A percentile compares a stretch with the other conserved stretches of the same genome.
Evolutionary conservation across 345 rosid genomes (phyloP).

Genomic region (Salix arbutifolia): DNA sequence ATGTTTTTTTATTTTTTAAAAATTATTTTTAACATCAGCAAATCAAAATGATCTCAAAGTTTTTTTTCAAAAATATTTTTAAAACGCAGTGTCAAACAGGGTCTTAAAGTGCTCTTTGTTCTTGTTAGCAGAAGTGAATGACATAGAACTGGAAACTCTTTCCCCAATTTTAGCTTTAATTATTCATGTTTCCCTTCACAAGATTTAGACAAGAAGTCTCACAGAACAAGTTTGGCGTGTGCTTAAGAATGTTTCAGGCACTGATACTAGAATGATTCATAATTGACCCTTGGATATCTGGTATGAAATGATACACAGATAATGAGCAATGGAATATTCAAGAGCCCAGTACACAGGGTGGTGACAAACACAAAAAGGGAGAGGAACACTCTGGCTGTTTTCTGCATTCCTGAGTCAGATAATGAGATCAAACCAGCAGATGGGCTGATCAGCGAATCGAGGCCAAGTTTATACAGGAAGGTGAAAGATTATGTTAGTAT

Average conservation of each 20-base stretch:
- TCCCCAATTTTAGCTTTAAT: neutral
- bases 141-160: neutral
- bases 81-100: too few relatives aligned
- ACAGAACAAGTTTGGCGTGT: neutral
- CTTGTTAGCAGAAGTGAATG: neutral
- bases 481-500: conserved; percentile 42
- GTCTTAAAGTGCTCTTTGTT: neutral
- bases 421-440: conserved; percentile 19
- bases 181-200: neutral
- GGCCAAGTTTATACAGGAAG: conserved; percentile 49
- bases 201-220: neutral
- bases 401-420: conserved; percentile 38
- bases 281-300: neutral
- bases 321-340: conserved; percentile 61
- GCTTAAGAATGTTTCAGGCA: neutral
- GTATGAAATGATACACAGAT: conserved; percentile 23
- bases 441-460: conserved; percentile 20
- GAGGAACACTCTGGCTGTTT: conserved; percentile 49
- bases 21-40: too few relatives aligned
- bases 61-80: too few relatives aligned
- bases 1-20: too few relatives aligned
- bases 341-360: conserved; percentile 49
- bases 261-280: neutral
- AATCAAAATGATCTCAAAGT: too few relatives aligned
- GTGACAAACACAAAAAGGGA: conserved; percentile 43